A percentile compares a stretch with the other conserved stretches of the same genome.
phyloP scores from a whole-genome alignment of 108 stramenopile species.

The Parmales sp. region DNA sequence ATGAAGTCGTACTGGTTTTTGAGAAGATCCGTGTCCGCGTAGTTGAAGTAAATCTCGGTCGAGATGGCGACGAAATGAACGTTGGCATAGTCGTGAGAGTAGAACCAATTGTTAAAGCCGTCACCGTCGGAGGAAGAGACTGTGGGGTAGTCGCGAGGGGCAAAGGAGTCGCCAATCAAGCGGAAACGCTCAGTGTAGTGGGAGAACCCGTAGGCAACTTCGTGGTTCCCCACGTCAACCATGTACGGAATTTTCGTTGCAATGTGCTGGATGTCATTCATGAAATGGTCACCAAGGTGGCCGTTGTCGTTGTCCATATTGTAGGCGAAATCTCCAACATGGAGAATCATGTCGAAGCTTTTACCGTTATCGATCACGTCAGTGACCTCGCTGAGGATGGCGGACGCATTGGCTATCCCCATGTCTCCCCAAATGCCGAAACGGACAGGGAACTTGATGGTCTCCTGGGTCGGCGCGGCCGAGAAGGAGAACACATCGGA shows the following conservation, averaged over 20 bases:
- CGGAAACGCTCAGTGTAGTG: slow-evolving; percentile 13
- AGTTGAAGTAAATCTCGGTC: slow-evolving; percentile 13
- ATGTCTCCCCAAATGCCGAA: slow-evolving; percentile 15
- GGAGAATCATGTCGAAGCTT: slow-evolving; percentile 12
- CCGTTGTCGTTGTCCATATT: slow-evolving; percentile 14
- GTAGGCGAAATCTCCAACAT: slow-evolving; percentile 17
- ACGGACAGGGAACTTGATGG: not conserved
- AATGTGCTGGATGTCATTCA: slow-evolving; percentile 10
- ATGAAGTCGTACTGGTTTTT: slow-evolving; percentile 3
- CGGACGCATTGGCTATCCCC: not conserved
- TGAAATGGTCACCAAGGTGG: slow-evolving; percentile 4
- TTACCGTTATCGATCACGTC: not conserved
- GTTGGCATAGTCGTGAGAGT: slow-evolving; percentile 10
- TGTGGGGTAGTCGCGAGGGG: not conserved
- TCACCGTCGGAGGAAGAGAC: not conserved
- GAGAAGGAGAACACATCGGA: not conserved
- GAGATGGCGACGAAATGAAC: slow-evolving; percentile 12
- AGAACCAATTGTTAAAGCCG: slow-evolving; percentile 15
- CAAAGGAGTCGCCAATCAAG: not conserved
- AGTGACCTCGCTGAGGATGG: not conserved
- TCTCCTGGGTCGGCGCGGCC: not conserved
- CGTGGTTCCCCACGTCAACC: slow-evolving; percentile 13
- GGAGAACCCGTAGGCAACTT: slow-evolving; percentile 13
- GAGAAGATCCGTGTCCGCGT: not conserved
- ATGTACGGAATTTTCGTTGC: slow-evolving; percentile 11